phyloP scores from a whole-genome alignment of 1,139 yeast genomes.

The Yamadazyma triangularis region DNA sequence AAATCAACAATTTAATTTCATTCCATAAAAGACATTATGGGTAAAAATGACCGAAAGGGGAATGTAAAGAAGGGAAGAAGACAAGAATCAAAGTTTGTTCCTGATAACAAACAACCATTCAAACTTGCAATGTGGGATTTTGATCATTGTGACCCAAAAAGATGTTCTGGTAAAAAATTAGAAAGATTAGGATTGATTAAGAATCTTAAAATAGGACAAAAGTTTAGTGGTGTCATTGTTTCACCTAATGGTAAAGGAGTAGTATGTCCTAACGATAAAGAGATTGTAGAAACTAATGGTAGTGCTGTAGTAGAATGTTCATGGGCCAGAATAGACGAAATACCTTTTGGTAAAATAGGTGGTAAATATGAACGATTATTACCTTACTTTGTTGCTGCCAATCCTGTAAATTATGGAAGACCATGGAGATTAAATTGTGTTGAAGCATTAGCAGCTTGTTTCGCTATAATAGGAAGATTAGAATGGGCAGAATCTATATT shows the following conservation, averaged over 20 bases:
- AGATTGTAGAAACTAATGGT: slow-evolving; percentile 73
- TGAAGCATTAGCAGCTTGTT: slow-evolving; percentile 96
- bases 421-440: slow-evolving; percentile 97
- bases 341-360: slow-evolving; percentile 91
- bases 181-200: slow-evolving; percentile 84
- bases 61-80: slow-evolving; percentile 22
- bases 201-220: slow-evolving; percentile 80
- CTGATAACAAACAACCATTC: slow-evolving; percentile 38
- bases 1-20: too few relatives aligned
- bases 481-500: slow-evolving; percentile 85
- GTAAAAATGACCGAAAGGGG: slow-evolving; percentile 32
- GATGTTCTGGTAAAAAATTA: slow-evolving; percentile 93
- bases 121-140: slow-evolving; percentile 92
- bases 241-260: slow-evolving; percentile 90
- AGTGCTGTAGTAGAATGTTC: slow-evolving; percentile 98
- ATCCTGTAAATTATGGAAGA: slow-evolving; percentile 93
- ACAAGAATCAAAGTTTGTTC: slow-evolving; percentile 43
- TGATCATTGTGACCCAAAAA: slow-evolving; percentile 97
- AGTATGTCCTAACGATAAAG: slow-evolving; percentile 85
- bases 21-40: too few relatives aligned
- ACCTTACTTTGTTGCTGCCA: slow-evolving; percentile 93
- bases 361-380: slow-evolving; percentile 83
- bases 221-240: slow-evolving; percentile 84
- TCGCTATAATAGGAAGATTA: slow-evolving; percentile 85
- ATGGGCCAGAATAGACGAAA: slow-evolving; percentile 94